Conservation (phyloP, 176 grass and related monocot genomes). For the Pontederia paniculata region DNA sequence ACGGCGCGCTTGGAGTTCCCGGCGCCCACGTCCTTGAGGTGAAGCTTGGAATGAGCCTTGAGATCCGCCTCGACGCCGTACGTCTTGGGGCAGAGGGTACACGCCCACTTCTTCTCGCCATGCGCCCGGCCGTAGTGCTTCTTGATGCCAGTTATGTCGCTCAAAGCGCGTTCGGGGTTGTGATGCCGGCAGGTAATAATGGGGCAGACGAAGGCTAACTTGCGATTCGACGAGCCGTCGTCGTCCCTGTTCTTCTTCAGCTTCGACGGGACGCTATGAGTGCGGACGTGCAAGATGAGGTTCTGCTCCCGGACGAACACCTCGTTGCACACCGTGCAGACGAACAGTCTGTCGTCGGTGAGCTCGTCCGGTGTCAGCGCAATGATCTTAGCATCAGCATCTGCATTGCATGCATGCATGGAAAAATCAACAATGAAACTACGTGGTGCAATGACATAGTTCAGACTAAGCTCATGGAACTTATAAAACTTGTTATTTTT, state of each 20-base stretch:
- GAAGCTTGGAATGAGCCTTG: slow-evolving; percentile 95
- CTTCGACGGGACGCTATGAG: slow-evolving; percentile 83
- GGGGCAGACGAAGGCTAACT: slow-evolving; percentile 78
- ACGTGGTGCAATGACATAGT: too few relatives aligned
- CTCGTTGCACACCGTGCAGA: slow-evolving; percentile 87
- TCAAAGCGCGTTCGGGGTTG: slow-evolving; percentile 61
- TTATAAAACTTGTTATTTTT: too few relatives aligned
- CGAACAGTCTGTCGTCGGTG: slow-evolving; percentile 69
- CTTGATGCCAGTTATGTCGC: slow-evolving; percentile 94
- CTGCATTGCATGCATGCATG: slow-evolving; percentile 16
- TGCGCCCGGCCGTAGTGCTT: slow-evolving; percentile 98
- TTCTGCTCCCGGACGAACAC: slow-evolving; percentile 97
- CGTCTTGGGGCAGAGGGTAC: slow-evolving; percentile 83
- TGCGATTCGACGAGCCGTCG: slow-evolving; percentile 21
- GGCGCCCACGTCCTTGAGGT: slow-evolving; percentile 60
- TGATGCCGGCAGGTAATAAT: slow-evolving; percentile 86
- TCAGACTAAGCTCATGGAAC: too few relatives aligned
- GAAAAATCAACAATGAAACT: too few relatives aligned
- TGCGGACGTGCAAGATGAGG: slow-evolving; percentile 81
- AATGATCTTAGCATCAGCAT: slow-evolving; percentile 85
- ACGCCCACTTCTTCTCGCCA: slow-evolving; percentile 97
- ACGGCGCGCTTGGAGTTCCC: too few relatives aligned
- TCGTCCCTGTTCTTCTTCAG: slow-evolving; percentile 78
- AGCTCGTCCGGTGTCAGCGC: slow-evolving; percentile 78
- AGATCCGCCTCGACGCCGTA: slow-evolving; percentile 95